Percentiles rank a stretch among this genome's conserved stretches.
Conservation (phyloP, 2,329 filamentous ascomycete genomes). For the Fusarium tricinctum region DNA sequence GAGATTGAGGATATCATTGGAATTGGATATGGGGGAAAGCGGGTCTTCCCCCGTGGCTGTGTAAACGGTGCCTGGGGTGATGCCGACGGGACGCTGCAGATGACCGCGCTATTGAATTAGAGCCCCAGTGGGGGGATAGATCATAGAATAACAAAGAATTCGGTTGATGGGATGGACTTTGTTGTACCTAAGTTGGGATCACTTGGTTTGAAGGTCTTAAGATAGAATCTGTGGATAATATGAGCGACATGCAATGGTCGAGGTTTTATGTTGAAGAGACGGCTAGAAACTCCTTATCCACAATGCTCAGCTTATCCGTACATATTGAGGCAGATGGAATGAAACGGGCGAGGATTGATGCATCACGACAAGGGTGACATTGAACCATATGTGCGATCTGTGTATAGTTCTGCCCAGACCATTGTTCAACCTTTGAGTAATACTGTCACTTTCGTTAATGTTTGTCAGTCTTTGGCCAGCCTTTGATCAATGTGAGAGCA, state of each 20-base stretch:
- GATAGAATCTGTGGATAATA: slow-evolving; percentile 7
- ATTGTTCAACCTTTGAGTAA: too few species aligned
- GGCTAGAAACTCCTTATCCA: slow-evolving; percentile 32
- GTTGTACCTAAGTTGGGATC: slow-evolving; percentile 2
- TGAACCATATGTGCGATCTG: background rate
- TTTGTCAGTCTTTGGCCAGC: too few species aligned
- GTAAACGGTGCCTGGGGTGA: slow-evolving; percentile 39
- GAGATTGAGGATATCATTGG: slow-evolving; percentile 13
- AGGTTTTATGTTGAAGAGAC: slow-evolving; percentile 29
- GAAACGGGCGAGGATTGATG: slow-evolving; percentile 18
- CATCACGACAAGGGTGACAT: slow-evolving; percentile 25
- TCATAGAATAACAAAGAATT: background rate
- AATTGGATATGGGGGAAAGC: slow-evolving; percentile 17
- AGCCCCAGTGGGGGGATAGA: slow-evolving; percentile 6
- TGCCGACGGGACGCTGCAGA: slow-evolving; percentile 24
- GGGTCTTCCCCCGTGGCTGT: slow-evolving; percentile 41
- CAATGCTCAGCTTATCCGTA: slow-evolving; percentile 9
- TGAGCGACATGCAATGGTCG: slow-evolving; percentile 5
- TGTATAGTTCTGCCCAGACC: too few species aligned
- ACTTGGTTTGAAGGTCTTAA: background rate
- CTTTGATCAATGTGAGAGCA: too few species aligned
- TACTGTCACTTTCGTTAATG: too few species aligned
- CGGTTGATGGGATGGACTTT: slow-evolving; percentile 4
- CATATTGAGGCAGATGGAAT: slow-evolving; percentile 34
- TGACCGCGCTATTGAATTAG: slow-evolving; percentile 1